Evolutionary conservation across 1,284 basidiomycete species (phyloP).

Genomic region (Afroboletus lepidellus): DNA sequence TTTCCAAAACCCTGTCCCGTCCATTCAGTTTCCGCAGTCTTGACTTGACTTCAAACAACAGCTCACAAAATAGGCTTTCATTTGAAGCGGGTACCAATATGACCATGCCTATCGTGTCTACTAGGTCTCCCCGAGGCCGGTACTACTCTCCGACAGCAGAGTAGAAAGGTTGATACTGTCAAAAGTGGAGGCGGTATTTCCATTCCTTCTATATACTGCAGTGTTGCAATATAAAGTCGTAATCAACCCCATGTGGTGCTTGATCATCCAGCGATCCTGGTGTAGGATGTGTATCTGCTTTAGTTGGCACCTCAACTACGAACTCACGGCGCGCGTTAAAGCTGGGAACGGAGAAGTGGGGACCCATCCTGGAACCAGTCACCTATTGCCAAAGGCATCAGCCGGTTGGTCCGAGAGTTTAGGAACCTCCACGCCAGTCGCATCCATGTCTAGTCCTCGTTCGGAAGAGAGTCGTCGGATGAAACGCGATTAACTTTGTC

Average conservation of each 20-base stretch:
- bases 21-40: constrained; percentile 25
- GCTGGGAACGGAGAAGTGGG: too few species aligned
- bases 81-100: constrained; percentile 17
- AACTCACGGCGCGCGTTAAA: too few species aligned
- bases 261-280: too few species aligned
- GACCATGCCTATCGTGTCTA: constrained; percentile 22
- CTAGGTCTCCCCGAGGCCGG: constrained; percentile 15
- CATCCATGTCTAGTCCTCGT: constrained; percentile 84
- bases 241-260: too few species aligned
- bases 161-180: constrained; percentile 7
- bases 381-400: constrained; percentile 27
- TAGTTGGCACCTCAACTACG: too few species aligned
- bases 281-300: too few species aligned
- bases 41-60: constrained; percentile 19
- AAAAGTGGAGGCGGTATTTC: constrained; percentile 29
- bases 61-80: constrained; percentile 17
- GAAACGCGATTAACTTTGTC: constrained; percentile 30
- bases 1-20: too few species aligned
- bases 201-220: constrained; percentile 11
- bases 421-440: constrained; percentile 70
- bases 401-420: constrained; percentile 57
- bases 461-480: constrained; percentile 76
- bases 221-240: too few species aligned
- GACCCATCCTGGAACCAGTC: too few species aligned
- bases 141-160: background rate